Base-by-base conservation (phyloP, 306 rosid genomes). In the Canavalia gladiata region DNA sequence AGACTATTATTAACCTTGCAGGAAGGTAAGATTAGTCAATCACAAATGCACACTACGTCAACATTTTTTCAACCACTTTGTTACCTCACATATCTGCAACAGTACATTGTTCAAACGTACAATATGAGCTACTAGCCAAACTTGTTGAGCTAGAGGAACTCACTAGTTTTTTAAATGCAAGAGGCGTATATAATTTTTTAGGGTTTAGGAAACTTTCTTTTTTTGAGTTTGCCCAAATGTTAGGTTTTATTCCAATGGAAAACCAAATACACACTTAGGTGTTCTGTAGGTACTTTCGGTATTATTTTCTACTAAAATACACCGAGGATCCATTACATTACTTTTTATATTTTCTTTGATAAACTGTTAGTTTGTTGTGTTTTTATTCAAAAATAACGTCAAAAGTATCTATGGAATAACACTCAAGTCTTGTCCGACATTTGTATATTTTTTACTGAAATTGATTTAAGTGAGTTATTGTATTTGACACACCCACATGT, bases 11-110 rank as follows among this genome's bases (percentile, higher is more conserved):
- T 78, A 86, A 79, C 78, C 84, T 95, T 77, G 89, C 94, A 37
- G 98, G 91, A 89, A 95, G 98, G 99, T 95, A 87, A 89, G 89
- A 89, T 57, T 68, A 39, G 55, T 57, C 56, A 55, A 80, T 67
- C 62, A 58, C 43, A 68, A 35, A 37, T 75, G 69, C 74, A 65
- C 60, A 73, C 72, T 8, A 31, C 71, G 37, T 59, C 49, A 39
- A 60, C 75, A 72, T 81, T 56, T 46, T 43, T 59, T 75, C 59
- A 37, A 76, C 70, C 43, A 63, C 70, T 18, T 70, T 51, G 59
- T 72, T 60, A 41, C 63, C 37, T 25, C 45, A 52, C 47, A 4
- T 55, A 62, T 82, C 47, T 64, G 54, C 77, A 79, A 12, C 49
- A 54, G 35, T 59, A 37, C 43, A 52, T 74, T 56, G 73, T 81